These are phyloP conservation scores for Adiantum capillusveneris DNA, from an alignment of 75 land plant genomes.

Conservation along the genomic window DNA sequence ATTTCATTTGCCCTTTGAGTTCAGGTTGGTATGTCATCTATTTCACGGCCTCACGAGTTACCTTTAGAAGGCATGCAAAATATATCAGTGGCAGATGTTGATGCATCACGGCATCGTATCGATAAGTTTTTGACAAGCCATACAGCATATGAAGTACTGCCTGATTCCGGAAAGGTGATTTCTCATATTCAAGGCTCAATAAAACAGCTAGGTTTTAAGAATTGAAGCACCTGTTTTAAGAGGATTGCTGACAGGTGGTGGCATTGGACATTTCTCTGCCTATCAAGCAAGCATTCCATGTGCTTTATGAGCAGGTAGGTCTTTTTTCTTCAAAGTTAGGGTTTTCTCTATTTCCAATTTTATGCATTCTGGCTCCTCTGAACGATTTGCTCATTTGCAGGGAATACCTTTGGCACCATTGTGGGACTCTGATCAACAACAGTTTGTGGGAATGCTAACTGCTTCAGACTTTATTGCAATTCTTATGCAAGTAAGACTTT, in stretches of 20 bases:
- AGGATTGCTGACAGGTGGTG: slow-evolving; percentile 44
- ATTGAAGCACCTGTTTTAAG: not conserved
- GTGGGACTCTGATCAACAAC: slow-evolving; percentile 65
- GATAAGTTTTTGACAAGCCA: slow-evolving; percentile 47
- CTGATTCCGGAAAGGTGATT: slow-evolving; percentile 86
- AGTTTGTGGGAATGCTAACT: slow-evolving; percentile 88
- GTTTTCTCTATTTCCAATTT: not conserved
- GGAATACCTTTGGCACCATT: slow-evolving; percentile 83
- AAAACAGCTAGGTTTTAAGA: not conserved
- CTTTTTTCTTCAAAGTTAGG: not conserved
- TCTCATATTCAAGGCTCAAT: not conserved
- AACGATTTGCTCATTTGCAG: slow-evolving; percentile 23
- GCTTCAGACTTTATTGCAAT: slow-evolving; percentile 79
- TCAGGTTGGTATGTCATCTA: not conserved
- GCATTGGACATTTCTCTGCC: slow-evolving; percentile 70
- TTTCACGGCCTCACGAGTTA: not conserved
- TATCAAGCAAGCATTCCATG: slow-evolving; percentile 83
- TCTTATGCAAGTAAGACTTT: slow-evolving; percentile 69
- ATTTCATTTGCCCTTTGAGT: not conserved
- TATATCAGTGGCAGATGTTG: slow-evolving; percentile 43
- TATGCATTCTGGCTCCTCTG: not conserved
- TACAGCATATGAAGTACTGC: slow-evolving; percentile 75
- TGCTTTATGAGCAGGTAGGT: slow-evolving; percentile 80
- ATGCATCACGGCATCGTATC: slow-evolving; percentile 46
- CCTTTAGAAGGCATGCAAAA: slow-evolving; percentile 30